A percentile compares a stretch with the other conserved stretches of the same genome.
These are phyloP conservation scores for Cyclotella choctawhatcheeana DNA, from an alignment of 108 stramenopile genomes.

Conservation along the genomic window DNA sequence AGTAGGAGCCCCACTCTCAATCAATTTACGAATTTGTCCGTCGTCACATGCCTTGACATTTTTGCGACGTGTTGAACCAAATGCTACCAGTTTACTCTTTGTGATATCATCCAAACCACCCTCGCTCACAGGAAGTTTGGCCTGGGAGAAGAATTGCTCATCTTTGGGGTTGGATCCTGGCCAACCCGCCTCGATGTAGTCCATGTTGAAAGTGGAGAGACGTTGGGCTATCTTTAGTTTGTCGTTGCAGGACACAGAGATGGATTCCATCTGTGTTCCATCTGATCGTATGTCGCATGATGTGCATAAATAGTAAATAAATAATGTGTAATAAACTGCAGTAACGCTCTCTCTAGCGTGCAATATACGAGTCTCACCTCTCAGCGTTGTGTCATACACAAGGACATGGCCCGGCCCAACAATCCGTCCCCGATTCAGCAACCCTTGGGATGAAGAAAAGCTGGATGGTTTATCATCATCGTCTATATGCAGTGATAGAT, in stretches of 20 bases:
- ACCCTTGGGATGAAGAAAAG: constrained; percentile 5
- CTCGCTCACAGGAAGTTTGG: too few species aligned
- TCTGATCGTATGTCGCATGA: constrained; percentile 39
- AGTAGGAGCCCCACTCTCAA: constrained; percentile 78
- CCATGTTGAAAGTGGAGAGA: constrained; percentile 78
- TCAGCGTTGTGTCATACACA: constrained; percentile 85
- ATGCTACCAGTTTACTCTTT: constrained; percentile 82
- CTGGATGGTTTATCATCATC: neutral
- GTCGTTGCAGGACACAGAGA: constrained; percentile 89
- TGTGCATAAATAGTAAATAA: too few species aligned
- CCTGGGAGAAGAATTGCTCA: constrained; percentile 88
- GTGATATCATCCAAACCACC: constrained; percentile 48
- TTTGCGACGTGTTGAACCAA: constrained; percentile 90
- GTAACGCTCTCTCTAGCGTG: too few species aligned
- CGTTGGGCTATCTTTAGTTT: constrained; percentile 86
- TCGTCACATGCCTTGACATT: constrained; percentile 68
- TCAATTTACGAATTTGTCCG: constrained; percentile 76
- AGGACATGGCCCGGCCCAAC: constrained; percentile 65
- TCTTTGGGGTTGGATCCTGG: constrained; percentile 95
- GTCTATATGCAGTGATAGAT: neutral
- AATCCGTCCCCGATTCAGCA: constrained; percentile 19
- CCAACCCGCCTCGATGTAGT: constrained; percentile 95
- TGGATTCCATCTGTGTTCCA: constrained; percentile 93
- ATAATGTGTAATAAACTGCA: too few species aligned
- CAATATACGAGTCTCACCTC: constrained; percentile 49